Evolutionary conservation across 2,329 filamentous ascomycete genomes (phyloP), one percentile per base, ranked within the genome.

Genomic region (Allantophomopsis cytisporea): DNA sequence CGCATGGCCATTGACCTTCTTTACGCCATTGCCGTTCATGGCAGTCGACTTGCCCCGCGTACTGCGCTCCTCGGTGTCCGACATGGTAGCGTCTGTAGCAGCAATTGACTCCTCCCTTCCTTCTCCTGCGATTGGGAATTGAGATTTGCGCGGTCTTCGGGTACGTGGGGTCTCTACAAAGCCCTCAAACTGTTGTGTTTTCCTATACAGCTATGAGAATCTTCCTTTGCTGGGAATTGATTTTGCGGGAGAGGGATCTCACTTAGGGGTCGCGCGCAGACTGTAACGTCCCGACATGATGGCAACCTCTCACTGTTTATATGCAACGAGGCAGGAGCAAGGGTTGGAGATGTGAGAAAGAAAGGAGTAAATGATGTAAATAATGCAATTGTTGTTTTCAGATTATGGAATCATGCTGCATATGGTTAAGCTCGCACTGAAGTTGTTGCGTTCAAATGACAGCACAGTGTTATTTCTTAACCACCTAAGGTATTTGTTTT

Each of bases 131-230:
- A 53, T 48, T n/a, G 47, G 41, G 34, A 53, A 50, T 39, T 51
- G 46, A 5, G 50, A 55, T 45, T 62, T 64, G 49, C 58, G 64
- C 40, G 44, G 38, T 41, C 56, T 51, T 39, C 65, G 63, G 41
- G 59, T 54, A 42, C 61, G 57, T 39, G 69, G 68, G 12, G 68
- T 72, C 46, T 71, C 63, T 36, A 72, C 62, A 48, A 64, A 71
- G 37, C 64, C 67, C 34, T 64, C 62, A 41, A 28, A 28, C 23
- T 65, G 62, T 39, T 65, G 60, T 39, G 64, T 59, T 56, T 71
- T 72, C 54, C 70, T 74, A 35, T 37, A 12, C 12, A 21, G 39
- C 49, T 17, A 47, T 43, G 31, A 38, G 31, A 21, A n/a, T 12
- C 31, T 16, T 15, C 13, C 7, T 21, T 17, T 10, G 14, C 23